Evolutionary conservation across 371 early-diverging fungal species (phyloP).

Genomic region (Amoeboaphelidium protococcarum): DNA sequence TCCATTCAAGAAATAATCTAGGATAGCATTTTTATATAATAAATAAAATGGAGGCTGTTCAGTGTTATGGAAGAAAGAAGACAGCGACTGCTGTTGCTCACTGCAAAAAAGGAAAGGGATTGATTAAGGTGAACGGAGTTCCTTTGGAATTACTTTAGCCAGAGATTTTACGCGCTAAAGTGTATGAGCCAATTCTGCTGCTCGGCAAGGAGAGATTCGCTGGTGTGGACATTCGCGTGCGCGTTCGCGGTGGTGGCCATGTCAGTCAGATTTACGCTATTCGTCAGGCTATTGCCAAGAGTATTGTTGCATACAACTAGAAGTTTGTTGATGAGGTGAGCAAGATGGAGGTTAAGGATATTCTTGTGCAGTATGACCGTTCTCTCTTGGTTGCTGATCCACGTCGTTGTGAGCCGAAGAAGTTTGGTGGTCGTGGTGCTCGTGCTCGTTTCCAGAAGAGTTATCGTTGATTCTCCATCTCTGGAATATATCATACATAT

Average conservation of each 20-base stretch:
- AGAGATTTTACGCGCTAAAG: conserved; percentile 88
- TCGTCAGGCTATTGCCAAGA: conserved; percentile 98
- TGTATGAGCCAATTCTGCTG: conserved; percentile 92
- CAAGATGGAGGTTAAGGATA: conserved; percentile 96
- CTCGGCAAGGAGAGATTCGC: conserved; percentile 89
- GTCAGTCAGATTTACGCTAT: conserved; percentile 92
- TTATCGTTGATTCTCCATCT: conserved; percentile 89
- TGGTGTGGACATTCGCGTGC: conserved; percentile 88
- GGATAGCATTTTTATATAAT: too few relatives aligned
- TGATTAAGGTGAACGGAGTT: conserved; percentile 91
- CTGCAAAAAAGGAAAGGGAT: conserved; percentile 90
- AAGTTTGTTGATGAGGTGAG: conserved; percentile 97
- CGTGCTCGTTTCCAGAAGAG: conserved; percentile 92
- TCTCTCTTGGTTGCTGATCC: conserved; percentile 97
- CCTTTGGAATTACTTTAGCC: conserved; percentile 90
- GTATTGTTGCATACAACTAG: conserved; percentile 97
- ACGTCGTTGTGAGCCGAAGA: conserved; percentile 99
- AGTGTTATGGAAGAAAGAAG: conserved; percentile 37
- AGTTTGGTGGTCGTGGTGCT: conserved; percentile 99
- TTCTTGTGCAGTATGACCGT: conserved; percentile 88
- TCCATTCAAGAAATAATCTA: too few relatives aligned
- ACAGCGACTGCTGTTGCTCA: conserved; percentile 97
- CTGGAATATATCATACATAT: too few relatives aligned
- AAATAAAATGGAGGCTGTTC: background rate
- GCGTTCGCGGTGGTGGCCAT: conserved; percentile 94